phyloP scores from a whole-genome alignment of 2,329 filamentous ascomycete species.

The Myriosclerotinia scirpicola region DNA sequence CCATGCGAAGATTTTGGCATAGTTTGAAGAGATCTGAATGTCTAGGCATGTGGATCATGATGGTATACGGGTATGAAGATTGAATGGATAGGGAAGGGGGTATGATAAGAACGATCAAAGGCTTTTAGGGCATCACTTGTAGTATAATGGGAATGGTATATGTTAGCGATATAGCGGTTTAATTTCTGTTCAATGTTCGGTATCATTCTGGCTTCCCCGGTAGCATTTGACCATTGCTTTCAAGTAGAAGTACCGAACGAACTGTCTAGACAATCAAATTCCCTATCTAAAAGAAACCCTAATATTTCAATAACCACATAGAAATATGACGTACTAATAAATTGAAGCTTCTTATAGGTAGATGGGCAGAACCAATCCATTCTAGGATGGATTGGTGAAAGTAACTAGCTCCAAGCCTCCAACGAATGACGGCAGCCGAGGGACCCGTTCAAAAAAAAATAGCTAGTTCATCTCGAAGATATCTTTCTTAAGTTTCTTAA shows the following conservation, averaged over 20 bases:
- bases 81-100: not conserved
- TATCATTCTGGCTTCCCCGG: not conserved
- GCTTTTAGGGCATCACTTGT: slow-evolving; percentile 11
- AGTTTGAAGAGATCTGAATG: slow-evolving; percentile 7
- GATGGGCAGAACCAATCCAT: too few species aligned
- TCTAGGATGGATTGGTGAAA: not conserved
- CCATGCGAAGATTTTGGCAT: not conserved
- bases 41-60: slow-evolving; percentile 3
- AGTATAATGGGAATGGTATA: slow-evolving; percentile 22
- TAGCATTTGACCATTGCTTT: not conserved
- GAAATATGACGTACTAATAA: not conserved
- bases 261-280: not conserved
- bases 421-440: slow-evolving; percentile 17
- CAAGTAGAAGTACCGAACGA: not conserved
- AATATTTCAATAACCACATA: not conserved
- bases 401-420: too few species aligned
- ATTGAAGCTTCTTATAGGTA: slow-evolving; percentile 10
- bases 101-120: slow-evolving; percentile 8
- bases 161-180: slow-evolving; percentile 18
- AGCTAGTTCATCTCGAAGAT: not conserved
- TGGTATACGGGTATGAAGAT: slow-evolving; percentile 12
- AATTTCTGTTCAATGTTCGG: not conserved
- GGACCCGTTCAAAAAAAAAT: slow-evolving; percentile 14
- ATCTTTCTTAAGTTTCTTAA: too few species aligned
- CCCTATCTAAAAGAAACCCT: not conserved